Percentiles rank a stretch among this genome's conserved stretches.
These are phyloP conservation scores for Talinum fruticosum DNA, from an alignment of 148 eudicot genomes.

Conservation along the genomic window DNA sequence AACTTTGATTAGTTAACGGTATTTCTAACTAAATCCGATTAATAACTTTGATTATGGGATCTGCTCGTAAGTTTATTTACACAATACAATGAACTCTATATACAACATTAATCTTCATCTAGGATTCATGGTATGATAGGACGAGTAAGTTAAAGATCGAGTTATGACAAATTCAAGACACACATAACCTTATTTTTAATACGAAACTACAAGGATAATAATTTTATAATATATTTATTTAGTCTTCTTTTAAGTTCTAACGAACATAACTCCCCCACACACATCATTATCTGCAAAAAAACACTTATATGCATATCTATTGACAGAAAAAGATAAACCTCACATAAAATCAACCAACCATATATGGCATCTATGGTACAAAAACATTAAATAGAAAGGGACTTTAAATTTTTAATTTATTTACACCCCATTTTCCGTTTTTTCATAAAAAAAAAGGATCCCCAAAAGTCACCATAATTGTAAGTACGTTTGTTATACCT, in stretches of 20 bases:
- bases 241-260: not conserved
- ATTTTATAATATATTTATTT: too few species aligned
- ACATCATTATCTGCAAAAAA: not conserved
- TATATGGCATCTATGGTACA: not conserved
- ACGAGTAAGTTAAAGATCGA: too few species aligned
- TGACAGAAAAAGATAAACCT: constrained; percentile 8
- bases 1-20: too few species aligned
- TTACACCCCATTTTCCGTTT: constrained; percentile 3
- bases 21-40: too few species aligned
- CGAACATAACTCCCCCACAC: not conserved
- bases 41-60: too few species aligned
- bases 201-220: too few species aligned
- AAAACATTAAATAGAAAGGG: constrained; percentile 12
- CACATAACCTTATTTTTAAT: too few species aligned
- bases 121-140: too few species aligned
- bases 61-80: too few species aligned
- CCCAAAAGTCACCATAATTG: constrained; percentile 2
- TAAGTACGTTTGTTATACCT: not conserved
- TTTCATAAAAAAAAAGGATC: not conserved
- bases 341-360: constrained; percentile 7
- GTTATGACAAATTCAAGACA: too few species aligned
- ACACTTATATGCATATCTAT: constrained; percentile 1
- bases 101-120: too few species aligned
- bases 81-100: too few species aligned
- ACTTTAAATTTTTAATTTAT: not conserved